Evolutionary conservation across 83 land plant genomes (phyloP).

Genomic region (Isoetes engelmannii): DNA sequence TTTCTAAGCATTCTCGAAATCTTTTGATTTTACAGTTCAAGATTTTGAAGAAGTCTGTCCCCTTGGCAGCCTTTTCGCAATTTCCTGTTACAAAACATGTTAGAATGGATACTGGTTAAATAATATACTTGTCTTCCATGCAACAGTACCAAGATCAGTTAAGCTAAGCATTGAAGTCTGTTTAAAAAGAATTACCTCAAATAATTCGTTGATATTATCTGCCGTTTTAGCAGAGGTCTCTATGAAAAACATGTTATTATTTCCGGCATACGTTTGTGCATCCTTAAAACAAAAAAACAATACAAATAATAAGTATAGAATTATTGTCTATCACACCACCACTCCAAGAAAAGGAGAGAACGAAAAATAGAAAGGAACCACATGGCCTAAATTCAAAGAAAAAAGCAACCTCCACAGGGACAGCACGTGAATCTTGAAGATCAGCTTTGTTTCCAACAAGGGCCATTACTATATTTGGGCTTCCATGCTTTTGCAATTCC

Average conservation of each 20-base stretch:
- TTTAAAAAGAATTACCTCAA: conserved; percentile 49
- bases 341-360: background rate
- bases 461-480: conserved; percentile 85
- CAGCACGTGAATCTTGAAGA: conserved; percentile 65
- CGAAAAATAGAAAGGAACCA: background rate
- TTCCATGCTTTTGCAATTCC: conserved; percentile 93
- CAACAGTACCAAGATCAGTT: too few relatives aligned
- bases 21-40: too few relatives aligned
- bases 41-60: background rate
- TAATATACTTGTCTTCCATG: too few relatives aligned
- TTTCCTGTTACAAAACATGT: background rate
- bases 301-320: background rate
- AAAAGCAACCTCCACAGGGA: conserved; percentile 53
- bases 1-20: too few relatives aligned
- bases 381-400: background rate
- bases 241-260: conserved; percentile 94
- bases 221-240: conserved; percentile 98
- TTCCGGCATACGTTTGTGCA: conserved; percentile 76
- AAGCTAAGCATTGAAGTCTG: too few relatives aligned
- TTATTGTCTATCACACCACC: background rate
- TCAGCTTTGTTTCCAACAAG: conserved; percentile 97
- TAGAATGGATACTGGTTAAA: too few relatives aligned
- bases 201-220: conserved; percentile 82
- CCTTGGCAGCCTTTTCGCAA: conserved; percentile 8
- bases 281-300: conserved; percentile 34